Evolutionary conservation across 768 basidiomycete species (phyloP), one percentile per base, ranked within the genome.

Genomic region (Xanthoconium purpureum): DNA sequence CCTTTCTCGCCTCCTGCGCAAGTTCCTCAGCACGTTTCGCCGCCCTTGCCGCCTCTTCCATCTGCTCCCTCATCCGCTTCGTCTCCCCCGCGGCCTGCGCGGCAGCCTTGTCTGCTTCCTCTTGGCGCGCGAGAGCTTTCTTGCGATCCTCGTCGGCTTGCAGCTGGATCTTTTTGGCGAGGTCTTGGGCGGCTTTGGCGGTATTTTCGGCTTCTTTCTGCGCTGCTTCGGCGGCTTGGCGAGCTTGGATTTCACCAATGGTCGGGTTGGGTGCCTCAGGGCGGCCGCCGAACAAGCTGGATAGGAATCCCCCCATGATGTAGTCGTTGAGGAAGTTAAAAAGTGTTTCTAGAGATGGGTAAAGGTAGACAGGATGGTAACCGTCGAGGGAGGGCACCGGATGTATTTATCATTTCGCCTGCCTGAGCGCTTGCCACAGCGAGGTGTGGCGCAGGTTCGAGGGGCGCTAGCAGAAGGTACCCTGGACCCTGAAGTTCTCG

Each of bases 111-210:
- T 57, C 55, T 0, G 65, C 66, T 6, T 55, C 49, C 8, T 56
- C 55, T 50, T 64, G 66, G 12, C 55, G 42, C 10, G 1, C 24
- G 2, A 11, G 44, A 0, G 59, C 63, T 7, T 29, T n/a, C 47
- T 57, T 6, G 11, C 65, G 56, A 0, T 66, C 69, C 10, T 50
- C 13, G 0, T 56, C 65, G 1, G 56, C 58, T 3, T 65, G 36
- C n/a, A 6, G 17, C 11, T 39, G 32, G 42, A 55, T 54, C 37
- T 50, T 18, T 3, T 48, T 15, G 0, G 47, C 50, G 35, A 50
- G 50, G 2, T 52, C 46, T 18, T 33, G 18, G 13, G 68, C 57
- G 0, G n/a, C 35, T 7, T 44, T 29, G 10, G 59, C 66, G 3
- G 39, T 5, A 3, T 42, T 15, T 24, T 51, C 30, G 2, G 50